phyloP scores from a whole-genome alignment of 371 early-diverging fungal species.

The Catenaria anguillulae region DNA sequence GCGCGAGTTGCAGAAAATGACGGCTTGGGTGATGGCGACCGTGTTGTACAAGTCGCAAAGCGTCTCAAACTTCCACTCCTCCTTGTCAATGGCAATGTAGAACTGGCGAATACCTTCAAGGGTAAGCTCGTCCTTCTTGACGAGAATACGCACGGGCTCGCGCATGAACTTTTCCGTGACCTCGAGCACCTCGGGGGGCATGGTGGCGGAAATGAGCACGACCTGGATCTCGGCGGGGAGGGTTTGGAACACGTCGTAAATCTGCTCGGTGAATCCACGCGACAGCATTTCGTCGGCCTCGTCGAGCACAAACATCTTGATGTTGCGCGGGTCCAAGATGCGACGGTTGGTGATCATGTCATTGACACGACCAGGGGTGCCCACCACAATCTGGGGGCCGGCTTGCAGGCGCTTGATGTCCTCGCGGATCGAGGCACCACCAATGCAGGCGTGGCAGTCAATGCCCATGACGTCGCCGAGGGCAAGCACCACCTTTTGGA shows the following conservation, averaged over 20 bases:
- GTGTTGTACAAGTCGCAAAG: constrained; percentile 94
- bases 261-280: constrained; percentile 96
- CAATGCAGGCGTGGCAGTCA: constrained; percentile 90
- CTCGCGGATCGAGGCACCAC: constrained; percentile 85
- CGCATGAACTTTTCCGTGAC: constrained; percentile 95
- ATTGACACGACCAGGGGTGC: constrained; percentile 98
- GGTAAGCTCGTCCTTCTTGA: constrained; percentile 99
- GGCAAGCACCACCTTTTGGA: constrained; percentile 79
- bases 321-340: constrained; percentile 64
- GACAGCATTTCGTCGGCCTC: constrained; percentile 99
- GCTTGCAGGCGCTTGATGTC: constrained; percentile 73
- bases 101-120: constrained; percentile 99
- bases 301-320: constrained; percentile 96
- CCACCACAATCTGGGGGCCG: constrained; percentile 80
- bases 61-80: constrained; percentile 93
- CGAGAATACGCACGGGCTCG: constrained; percentile 94
- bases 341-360: constrained; percentile 90
- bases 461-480: constrained; percentile 89
- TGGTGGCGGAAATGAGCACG: constrained; percentile 95
- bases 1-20: constrained; percentile 98
- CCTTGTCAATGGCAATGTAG: constrained; percentile 92
- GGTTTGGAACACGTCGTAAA: constrained; percentile 91
- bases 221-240: constrained; percentile 92
- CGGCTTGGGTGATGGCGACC: constrained; percentile 92
- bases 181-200: constrained; percentile 94